Percentiles rank a stretch among this genome's conserved stretches.
Evolutionary conservation across 2,329 filamentous ascomycete species (phyloP).

Genomic region (Ascochyta pisi): DNA sequence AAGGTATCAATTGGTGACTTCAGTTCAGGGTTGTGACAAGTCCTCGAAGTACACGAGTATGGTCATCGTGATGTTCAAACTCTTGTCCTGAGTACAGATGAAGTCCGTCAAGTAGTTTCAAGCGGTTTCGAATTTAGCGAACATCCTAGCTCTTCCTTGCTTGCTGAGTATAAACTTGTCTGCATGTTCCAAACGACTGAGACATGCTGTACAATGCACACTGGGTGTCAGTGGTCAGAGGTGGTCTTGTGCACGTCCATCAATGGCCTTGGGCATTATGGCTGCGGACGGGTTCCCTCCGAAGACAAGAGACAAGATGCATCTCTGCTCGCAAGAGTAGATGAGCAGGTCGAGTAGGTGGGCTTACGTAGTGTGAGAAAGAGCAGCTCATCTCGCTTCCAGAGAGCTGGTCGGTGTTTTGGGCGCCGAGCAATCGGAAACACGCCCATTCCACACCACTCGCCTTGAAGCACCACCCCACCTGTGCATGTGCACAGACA

Average conservation of each 20-base stretch:
- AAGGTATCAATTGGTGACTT: no score
- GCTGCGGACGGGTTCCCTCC: not conserved
- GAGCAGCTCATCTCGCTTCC: slow-evolving; percentile 15
- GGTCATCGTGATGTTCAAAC: not conserved
- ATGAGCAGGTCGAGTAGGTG: no score
- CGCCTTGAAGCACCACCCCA: slow-evolving; percentile 8
- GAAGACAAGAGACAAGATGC: not conserved
- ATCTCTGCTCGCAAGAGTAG: no score
- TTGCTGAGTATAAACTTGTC: not conserved
- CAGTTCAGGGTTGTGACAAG: no score
- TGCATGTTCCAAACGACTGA: not conserved
- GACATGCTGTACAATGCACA: not conserved
- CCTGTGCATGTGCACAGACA: slow-evolving; percentile 6
- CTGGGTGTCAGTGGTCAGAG: not conserved
- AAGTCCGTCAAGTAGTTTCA: slow-evolving; percentile 8
- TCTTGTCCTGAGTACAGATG: not conserved
- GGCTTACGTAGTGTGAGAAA: not conserved
- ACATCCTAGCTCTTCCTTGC: not conserved
- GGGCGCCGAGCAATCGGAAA: slow-evolving; percentile 12
- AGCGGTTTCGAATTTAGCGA: slow-evolving; percentile 6
- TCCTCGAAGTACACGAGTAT: no score
- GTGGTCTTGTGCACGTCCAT: not conserved
- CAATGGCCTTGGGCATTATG: not conserved
- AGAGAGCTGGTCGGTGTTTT: slow-evolving; percentile 9
- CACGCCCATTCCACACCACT: slow-evolving; percentile 6